A percentile compares a stretch with the other conserved stretches of the same genome.
phyloP scores from a whole-genome alignment of 257 asterid genomes.

The Coffea canephora region DNA sequence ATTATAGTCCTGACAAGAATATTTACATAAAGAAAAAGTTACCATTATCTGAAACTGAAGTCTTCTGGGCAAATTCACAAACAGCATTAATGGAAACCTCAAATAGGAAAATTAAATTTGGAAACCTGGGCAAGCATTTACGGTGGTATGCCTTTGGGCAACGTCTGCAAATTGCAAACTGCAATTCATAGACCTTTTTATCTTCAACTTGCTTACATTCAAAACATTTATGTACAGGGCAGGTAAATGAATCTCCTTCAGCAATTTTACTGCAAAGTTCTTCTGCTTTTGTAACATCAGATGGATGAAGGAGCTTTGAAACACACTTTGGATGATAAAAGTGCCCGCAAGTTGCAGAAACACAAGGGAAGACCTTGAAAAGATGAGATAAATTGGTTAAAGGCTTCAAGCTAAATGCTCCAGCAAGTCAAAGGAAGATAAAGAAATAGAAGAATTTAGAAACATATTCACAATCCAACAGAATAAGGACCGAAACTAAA shows the following conservation, averaged over 20 bases:
- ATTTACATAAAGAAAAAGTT: background rate
- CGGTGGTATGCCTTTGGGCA: conserved; percentile 75
- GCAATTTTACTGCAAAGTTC: conserved; percentile 42
- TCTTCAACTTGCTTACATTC: conserved; percentile 59
- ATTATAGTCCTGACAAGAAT: conserved; percentile 39
- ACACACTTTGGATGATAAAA: conserved; percentile 71
- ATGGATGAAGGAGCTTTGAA: conserved; percentile 43
- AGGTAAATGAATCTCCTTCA: conserved; percentile 61
- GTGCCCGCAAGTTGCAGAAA: conserved; percentile 78
- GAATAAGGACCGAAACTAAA: background rate
- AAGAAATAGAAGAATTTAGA: background rate
- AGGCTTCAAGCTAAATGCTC: background rate
- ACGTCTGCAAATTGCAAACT: conserved; percentile 70
- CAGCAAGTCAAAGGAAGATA: background rate
- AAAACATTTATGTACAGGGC: conserved; percentile 69
- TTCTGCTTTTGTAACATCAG: conserved; percentile 39
- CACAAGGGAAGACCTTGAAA: conserved; percentile 64
- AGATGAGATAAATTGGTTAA: conserved; percentile 14
- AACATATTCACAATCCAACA: background rate
- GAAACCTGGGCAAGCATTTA: conserved; percentile 74
- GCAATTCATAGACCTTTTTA: conserved; percentile 44
- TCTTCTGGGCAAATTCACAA: background rate
- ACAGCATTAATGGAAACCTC: conserved; percentile 15
- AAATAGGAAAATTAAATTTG: conserved; percentile 12
- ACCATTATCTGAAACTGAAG: background rate